These are phyloP conservation scores for Pseudoturritis turrita DNA, from an alignment of 345 rosid genomes.

Conservation along the genomic window DNA sequence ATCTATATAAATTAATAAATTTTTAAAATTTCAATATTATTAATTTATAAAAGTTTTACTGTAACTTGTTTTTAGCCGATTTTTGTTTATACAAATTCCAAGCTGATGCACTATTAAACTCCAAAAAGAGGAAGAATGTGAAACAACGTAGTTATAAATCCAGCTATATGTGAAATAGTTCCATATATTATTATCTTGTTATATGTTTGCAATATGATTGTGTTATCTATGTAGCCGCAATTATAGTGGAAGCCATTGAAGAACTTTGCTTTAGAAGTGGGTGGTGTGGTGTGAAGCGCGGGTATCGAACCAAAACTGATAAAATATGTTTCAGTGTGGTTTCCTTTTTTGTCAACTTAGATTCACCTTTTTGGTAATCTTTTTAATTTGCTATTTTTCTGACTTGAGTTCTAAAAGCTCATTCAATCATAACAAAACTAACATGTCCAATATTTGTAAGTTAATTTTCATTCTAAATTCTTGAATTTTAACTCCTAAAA, in stretches of 20 bases:
- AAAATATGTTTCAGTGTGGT: slow-evolving; percentile 1
- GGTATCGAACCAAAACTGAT: neutral
- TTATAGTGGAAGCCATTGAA: neutral
- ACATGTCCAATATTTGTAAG: neutral
- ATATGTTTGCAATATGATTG: neutral
- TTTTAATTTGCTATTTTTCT: neutral
- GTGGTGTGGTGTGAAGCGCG: slow-evolving; percentile 15
- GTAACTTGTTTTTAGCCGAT: too few relatives aligned
- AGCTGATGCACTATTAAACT: neutral
- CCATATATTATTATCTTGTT: neutral
- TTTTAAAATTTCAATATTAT: too few relatives aligned
- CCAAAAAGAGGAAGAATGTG: neutral
- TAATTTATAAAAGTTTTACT: too few relatives aligned
- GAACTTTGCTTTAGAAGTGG: neutral
- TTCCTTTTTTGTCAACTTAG: neutral
- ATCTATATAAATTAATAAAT: too few relatives aligned
- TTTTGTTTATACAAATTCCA: neutral
- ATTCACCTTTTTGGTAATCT: neutral
- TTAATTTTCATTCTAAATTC: too few relatives aligned
- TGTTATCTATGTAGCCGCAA: neutral
- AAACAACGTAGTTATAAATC: neutral
- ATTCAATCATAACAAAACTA: neutral
- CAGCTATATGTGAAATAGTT: neutral
- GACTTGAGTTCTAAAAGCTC: neutral
- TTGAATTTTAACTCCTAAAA: too few relatives aligned